phyloP scores from a whole-genome alignment of 208 protist genomes.

The Herpetomonas samuelpessoai region DNA sequence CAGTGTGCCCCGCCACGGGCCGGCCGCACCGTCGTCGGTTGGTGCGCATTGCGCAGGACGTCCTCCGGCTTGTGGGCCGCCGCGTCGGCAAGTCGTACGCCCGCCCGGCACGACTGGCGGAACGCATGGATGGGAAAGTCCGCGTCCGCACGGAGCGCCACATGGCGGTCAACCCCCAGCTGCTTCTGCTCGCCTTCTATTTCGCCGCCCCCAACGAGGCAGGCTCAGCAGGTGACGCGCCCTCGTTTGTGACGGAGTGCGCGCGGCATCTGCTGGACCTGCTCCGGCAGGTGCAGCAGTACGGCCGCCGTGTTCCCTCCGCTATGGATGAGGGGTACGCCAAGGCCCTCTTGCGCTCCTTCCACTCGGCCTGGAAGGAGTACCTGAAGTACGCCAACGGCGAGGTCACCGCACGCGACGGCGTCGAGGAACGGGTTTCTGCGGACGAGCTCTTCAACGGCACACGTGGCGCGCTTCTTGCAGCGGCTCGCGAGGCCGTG shows the following conservation, averaged over 20 bases:
- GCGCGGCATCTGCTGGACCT: conserved; percentile 65
- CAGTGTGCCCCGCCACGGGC: conserved; percentile 48
- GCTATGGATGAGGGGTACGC: conserved; percentile 34
- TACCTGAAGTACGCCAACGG: conserved; percentile 36
- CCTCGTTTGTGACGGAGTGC: conserved; percentile 38
- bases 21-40: conserved; percentile 68
- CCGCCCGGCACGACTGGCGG: conserved; percentile 42
- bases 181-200: conserved; percentile 70
- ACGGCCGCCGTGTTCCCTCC: conserved; percentile 19
- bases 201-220: conserved; percentile 27
- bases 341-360: conserved; percentile 47
- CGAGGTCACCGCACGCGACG: conserved; percentile 18
- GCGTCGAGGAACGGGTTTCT: conserved; percentile 2
- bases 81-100: conserved; percentile 47
- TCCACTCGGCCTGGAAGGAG: conserved; percentile 53
- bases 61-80: conserved; percentile 53
- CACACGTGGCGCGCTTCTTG: conserved; percentile 43
- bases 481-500: conserved; percentile 27
- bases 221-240: neutral
- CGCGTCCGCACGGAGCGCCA: conserved; percentile 57
- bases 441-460: conserved; percentile 41
- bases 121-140: conserved; percentile 54
- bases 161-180: conserved; percentile 64
- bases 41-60: conserved; percentile 51
- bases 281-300: conserved; percentile 46